Conservation (phyloP, 1,139 yeast genomes). For the Chernovozyma aurita region DNA sequence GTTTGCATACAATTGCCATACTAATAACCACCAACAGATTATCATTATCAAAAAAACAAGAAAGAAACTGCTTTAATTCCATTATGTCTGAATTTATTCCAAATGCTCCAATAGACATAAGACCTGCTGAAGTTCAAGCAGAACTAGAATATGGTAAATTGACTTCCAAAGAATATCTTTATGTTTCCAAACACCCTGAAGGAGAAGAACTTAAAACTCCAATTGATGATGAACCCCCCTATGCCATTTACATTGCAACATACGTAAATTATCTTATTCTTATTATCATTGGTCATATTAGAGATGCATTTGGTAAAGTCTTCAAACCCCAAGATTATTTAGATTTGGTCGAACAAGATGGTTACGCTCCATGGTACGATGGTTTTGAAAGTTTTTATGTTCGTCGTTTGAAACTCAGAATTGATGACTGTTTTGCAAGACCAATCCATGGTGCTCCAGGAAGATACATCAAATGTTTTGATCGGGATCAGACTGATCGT, state of each 20-base stretch:
- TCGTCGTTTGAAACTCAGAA: slow-evolving; percentile 83
- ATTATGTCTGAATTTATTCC: slow-evolving; percentile 32
- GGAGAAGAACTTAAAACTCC: slow-evolving; percentile 57
- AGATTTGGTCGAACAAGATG: slow-evolving; percentile 73
- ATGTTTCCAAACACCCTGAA: slow-evolving; percentile 48
- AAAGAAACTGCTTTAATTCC: no score
- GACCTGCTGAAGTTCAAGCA: slow-evolving; percentile 49
- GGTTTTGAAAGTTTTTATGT: slow-evolving; percentile 92
- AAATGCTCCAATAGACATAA: slow-evolving; percentile 43
- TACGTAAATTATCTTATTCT: slow-evolving; percentile 78
- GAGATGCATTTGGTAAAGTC: slow-evolving; percentile 79
- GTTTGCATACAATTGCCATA: no score
- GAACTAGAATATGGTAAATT: slow-evolving; percentile 64
- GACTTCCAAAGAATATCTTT: slow-evolving; percentile 53
- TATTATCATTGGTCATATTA: slow-evolving; percentile 82
- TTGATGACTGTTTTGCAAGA: slow-evolving; percentile 92
- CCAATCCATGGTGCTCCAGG: slow-evolving; percentile 98
- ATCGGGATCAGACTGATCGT: slow-evolving; percentile 63
- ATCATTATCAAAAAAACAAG: no score
- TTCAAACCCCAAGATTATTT: slow-evolving; percentile 62
- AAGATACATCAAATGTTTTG: slow-evolving; percentile 75
- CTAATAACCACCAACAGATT: no score
- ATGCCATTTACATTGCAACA: slow-evolving; percentile 71
- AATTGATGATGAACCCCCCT: slow-evolving; percentile 82
- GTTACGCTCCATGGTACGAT: slow-evolving; percentile 94